These are phyloP conservation scores for Triangularia verruculosa DNA, from an alignment of 2,329 filamentous ascomycete species.

Conservation along the genomic window DNA sequence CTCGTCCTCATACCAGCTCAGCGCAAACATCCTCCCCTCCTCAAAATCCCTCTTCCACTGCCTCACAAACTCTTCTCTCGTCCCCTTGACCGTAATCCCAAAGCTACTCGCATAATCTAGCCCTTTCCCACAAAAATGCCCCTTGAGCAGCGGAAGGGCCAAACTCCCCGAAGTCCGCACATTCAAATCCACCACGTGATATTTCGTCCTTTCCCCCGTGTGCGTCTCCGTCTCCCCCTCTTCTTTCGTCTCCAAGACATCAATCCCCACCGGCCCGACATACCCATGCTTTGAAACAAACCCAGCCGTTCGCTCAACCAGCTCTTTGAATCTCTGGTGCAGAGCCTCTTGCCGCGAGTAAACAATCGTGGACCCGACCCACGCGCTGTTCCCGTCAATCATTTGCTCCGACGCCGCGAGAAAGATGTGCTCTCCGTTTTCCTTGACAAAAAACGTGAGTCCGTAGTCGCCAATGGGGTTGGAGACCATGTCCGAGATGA, in stretches of 20 bases:
- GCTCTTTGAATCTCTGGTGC: constrained; percentile 26
- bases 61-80: constrained; percentile 29
- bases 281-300: constrained; percentile 34
- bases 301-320: constrained; percentile 26
- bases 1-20: constrained; percentile 36
- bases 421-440: constrained; percentile 29
- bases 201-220: constrained; percentile 16
- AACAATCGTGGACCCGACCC: constrained; percentile 36
- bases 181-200: constrained; percentile 36
- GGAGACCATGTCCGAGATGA: constrained; percentile 34
- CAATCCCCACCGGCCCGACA: constrained; percentile 34
- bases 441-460: constrained; percentile 36
- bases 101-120: constrained; percentile 32
- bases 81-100: constrained; percentile 26
- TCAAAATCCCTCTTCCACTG: constrained; percentile 29
- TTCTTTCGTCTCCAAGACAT: constrained; percentile 32
- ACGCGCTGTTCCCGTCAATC: constrained; percentile 32
- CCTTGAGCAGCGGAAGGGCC: constrained; percentile 31
- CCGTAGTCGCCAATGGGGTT: constrained; percentile 34
- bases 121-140: constrained; percentile 31
- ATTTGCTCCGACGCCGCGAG: constrained; percentile 37
- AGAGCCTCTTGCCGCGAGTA: constrained; percentile 34
- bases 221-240: constrained; percentile 3
- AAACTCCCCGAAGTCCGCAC: constrained; percentile 34
- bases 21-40: constrained; percentile 30